These are phyloP conservation scores for Lolium rigidum DNA, from an alignment of 176 grass and related monocot species.

Conservation along the genomic window DNA sequence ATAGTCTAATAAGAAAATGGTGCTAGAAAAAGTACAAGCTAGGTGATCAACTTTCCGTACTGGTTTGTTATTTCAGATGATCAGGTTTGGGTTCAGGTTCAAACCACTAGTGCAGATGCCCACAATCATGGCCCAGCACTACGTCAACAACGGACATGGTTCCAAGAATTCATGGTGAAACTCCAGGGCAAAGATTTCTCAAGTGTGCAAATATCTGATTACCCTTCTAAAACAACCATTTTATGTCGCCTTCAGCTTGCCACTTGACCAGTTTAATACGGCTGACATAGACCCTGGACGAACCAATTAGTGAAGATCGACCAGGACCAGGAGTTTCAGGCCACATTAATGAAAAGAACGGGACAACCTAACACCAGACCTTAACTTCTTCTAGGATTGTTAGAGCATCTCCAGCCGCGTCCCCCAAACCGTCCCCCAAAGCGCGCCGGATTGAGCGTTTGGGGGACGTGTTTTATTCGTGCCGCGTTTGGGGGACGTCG, in stretches of 20 bases:
- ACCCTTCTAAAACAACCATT: neutral
- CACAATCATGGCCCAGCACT: neutral
- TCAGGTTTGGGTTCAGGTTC: neutral
- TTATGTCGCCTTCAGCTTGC: neutral
- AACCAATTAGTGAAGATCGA: neutral
- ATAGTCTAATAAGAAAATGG: neutral
- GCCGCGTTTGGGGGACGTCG: too few species aligned
- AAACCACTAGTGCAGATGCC: neutral
- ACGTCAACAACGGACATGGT: neutral
- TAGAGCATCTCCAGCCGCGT: too few species aligned
- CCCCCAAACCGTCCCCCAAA: too few species aligned
- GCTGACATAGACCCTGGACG: neutral
- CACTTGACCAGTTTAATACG: neutral
- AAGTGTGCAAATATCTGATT: neutral
- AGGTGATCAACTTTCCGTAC: too few species aligned
- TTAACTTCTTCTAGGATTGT: neutral
- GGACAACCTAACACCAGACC: neutral
- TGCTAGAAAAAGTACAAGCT: neutral
- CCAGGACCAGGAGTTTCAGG: neutral
- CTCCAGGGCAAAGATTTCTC: neutral
- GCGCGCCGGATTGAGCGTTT: too few species aligned
- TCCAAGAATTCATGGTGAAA: neutral
- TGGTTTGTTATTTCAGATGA: neutral
- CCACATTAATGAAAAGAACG: slow-evolving; percentile 16
- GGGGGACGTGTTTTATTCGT: too few species aligned